Base-by-base conservation (phyloP, 192 early-diverging fungal genomes). In the Thamnidium elegans region DNA sequence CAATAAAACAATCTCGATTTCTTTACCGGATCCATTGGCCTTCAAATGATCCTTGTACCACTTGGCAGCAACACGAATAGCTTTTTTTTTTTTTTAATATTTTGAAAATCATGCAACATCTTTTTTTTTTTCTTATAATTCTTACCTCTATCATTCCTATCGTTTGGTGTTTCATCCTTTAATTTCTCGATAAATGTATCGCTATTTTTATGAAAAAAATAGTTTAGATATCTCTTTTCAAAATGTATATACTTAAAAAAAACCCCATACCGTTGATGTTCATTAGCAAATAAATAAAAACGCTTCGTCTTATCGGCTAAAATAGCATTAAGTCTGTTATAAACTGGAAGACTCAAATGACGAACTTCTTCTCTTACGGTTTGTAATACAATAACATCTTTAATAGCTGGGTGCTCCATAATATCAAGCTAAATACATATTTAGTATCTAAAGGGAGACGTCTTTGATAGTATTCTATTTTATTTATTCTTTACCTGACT, bases 261-360 rank as follows among this genome's bases (percentile, higher is more conserved):
- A 26, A 26, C 53, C 36, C n/a, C n/a, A n/a, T 69, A 83, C 82
- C 89, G 73, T 73, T 93, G 88, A 68, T 95, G 92, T 68, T 99
- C 95, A 77, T 99, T 99, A 2, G 89, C 94, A 77, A 99, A 99
- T 34, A 97, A 89, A 71, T 89, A 95, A 75, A 94, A 96, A 8
- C 81, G 81, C 26, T 90, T 85, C n/a, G 85, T 84, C 10, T 73
- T 74, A 53, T 96, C 90, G 20, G 79, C 72, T 30, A 92, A 76
- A 32, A 99, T 72, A 14, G 81, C 71, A 20, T 91, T 83, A 13
- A 97, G 77, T 11, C 95, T 84, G 62, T 88, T 86, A 67, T 95
- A 92, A 7, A 93, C 86, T 11, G 92, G 78, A 46, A 85, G 75
- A 55, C 86, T 93, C 34, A 92, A 78, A 66, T 94, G 91, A 51